Base-by-base conservation (phyloP, 805 yeast species). In the Tetrapisispora nanseiensis region DNA sequence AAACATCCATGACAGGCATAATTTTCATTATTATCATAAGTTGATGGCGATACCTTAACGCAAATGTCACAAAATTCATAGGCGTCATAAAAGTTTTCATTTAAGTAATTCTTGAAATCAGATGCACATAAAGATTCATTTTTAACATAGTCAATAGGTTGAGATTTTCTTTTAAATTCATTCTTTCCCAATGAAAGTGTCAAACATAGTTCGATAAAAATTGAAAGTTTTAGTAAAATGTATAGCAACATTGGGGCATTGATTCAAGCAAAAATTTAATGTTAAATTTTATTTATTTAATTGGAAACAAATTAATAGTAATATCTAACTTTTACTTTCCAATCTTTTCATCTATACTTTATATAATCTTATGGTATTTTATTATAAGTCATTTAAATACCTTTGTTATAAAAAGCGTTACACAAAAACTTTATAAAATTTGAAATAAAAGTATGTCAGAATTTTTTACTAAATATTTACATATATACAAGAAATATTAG, bases 41-140 rank as follows among this genome's bases (percentile, higher is more conserved):
- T 13, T 19, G 16, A 3, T 6, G 13, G 15, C 8, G 24, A 11
- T 4, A 37, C 33, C n/a, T 28, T 28, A 12, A 37, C 27, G n/a
- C 40, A 37, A 20, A 16, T 19, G 27, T 27, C 32, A 28, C 40
- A 37, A 37, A 37, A 37, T 13, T 11, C 9, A 21, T 37, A 37
- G 3, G 26, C 40, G n/a, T 19, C 12, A 11, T 24, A 27, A 28
- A 37, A 37, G 19, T 28, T 19, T 3, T 37, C 26, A 28, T 20
- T 18, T n/a, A 37, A 20, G 16, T 28, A 37, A 13, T 37, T 8
- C n/a, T 37, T 18, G 3, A 37, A 21, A 13, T 20, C 19, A n/a
- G 18, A 6, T 6, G 6, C 6, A 11, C 33, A 35, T 4, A 2
- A 12, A 33, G 8, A 4, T 15, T 13, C 10, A 16, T 6, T 19